These are phyloP conservation scores for Ordospora pajunii DNA, from an alignment of 371 early-diverging fungal genomes.

Conservation along the genomic window DNA sequence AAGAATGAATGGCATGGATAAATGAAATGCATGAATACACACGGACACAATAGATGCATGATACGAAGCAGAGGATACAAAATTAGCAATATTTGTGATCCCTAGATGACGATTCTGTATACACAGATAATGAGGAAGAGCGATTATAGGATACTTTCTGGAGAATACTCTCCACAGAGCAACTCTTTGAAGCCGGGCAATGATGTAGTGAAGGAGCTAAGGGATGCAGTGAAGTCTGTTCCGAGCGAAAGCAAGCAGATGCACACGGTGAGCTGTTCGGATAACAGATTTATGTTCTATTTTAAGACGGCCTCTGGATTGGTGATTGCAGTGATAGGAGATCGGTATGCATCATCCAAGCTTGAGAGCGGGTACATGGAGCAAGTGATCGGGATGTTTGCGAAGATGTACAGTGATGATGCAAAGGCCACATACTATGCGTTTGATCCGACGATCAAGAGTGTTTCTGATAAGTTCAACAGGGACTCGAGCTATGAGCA, in stretches of 20 bases:
- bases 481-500: constrained; percentile 17
- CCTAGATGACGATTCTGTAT: constrained; percentile 43
- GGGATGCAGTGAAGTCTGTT: background rate
- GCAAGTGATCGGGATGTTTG: background rate
- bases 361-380: constrained; percentile 19
- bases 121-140: constrained; percentile 36
- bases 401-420: background rate
- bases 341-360: constrained; percentile 3
- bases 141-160: constrained; percentile 34
- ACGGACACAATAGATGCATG: background rate
- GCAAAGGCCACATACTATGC: constrained; percentile 21
- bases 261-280: background rate
- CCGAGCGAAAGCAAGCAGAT: background rate
- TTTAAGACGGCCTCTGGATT: background rate
- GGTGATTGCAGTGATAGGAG: constrained; percentile 19
- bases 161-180: constrained; percentile 32
- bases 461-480: constrained; percentile 35
- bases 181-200: constrained; percentile 1
- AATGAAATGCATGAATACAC: too few relatives aligned
- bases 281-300: background rate
- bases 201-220: constrained; percentile 38
- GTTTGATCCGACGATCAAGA: constrained; percentile 34
- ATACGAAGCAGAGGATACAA: background rate
- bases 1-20: background rate
- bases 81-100: background rate